These are phyloP conservation scores for Panicum miliaceum DNA, from an alignment of 176 grass and related monocot genomes.

Conservation along the genomic window DNA sequence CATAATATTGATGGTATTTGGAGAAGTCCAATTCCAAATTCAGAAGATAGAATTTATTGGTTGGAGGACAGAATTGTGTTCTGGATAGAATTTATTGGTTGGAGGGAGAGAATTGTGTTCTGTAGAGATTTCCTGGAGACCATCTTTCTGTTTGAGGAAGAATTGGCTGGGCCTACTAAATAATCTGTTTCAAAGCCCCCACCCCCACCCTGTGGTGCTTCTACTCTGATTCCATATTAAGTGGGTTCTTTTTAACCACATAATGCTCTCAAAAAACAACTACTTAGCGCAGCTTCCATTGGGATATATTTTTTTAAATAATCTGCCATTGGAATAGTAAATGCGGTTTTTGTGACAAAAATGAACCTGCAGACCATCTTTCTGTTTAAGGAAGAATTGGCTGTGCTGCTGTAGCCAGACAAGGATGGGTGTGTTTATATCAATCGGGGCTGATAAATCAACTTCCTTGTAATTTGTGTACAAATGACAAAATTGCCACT, in stretches of 20 bases:
- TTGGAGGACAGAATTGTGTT: background rate
- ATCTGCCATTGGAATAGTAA: background rate
- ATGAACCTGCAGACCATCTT: background rate
- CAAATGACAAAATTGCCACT: background rate
- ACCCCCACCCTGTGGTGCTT: background rate
- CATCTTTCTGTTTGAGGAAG: no score
- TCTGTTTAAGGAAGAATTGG: background rate
- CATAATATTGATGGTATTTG: background rate
- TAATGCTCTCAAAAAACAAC: background rate
- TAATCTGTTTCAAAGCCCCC: background rate
- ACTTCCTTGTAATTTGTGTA: background rate
- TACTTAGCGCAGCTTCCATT: background rate
- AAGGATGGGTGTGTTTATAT: background rate
- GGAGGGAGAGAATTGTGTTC: background rate
- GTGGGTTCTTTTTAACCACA: background rate
- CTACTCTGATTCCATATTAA: background rate
- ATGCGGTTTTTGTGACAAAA: background rate
- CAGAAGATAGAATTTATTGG: background rate
- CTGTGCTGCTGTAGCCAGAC: background rate
- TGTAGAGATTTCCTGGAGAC: no score
- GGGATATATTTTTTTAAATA: background rate
- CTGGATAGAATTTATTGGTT: background rate
- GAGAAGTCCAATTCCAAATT: background rate
- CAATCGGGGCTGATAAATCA: background rate
- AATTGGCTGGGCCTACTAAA: background rate